A percentile compares a stretch with the other conserved stretches of the same genome.
phyloP scores from a whole-genome alignment of 2,329 filamentous ascomycete genomes.

The Colletotrichum graminicola region DNA sequence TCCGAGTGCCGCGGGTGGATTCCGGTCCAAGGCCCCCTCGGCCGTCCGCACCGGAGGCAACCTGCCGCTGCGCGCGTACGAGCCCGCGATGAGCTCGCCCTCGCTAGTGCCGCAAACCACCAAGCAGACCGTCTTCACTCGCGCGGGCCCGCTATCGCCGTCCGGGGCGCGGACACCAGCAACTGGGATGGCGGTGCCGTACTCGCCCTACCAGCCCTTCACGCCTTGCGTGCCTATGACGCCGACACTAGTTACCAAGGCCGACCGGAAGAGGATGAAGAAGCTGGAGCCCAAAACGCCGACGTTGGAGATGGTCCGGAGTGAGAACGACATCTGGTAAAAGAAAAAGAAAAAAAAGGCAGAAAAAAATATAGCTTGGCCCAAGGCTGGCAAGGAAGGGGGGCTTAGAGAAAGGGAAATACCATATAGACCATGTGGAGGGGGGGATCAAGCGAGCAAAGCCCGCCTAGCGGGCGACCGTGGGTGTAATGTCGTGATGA shows the following conservation, averaged over 20 bases:
- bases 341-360: not conserved
- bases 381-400: not conserved
- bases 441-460: constrained; percentile 14
- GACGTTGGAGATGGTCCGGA: constrained; percentile 71
- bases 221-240: constrained; percentile 82
- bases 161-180: constrained; percentile 71
- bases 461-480: constrained; percentile 35
- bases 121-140: constrained; percentile 75
- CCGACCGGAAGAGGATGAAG: constrained; percentile 77
- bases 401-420: constrained; percentile 26
- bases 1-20: constrained; percentile 60
- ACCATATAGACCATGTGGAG: constrained; percentile 35
- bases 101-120: constrained; percentile 61
- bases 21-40: constrained; percentile 63
- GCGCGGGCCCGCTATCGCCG: constrained; percentile 66
- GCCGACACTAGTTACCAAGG: constrained; percentile 77
- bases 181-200: constrained; percentile 73
- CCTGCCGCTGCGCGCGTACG: constrained; percentile 72
- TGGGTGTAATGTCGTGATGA: constrained; percentile 33
- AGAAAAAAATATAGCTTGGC: not conserved
- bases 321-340: constrained; percentile 74
- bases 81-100: constrained; percentile 67
- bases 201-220: constrained; percentile 84
- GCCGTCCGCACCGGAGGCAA: constrained; percentile 69
- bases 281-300: constrained; percentile 74